phyloP scores from a whole-genome alignment of 1,139 yeast genomes.

The Taphrina wiesneri region DNA sequence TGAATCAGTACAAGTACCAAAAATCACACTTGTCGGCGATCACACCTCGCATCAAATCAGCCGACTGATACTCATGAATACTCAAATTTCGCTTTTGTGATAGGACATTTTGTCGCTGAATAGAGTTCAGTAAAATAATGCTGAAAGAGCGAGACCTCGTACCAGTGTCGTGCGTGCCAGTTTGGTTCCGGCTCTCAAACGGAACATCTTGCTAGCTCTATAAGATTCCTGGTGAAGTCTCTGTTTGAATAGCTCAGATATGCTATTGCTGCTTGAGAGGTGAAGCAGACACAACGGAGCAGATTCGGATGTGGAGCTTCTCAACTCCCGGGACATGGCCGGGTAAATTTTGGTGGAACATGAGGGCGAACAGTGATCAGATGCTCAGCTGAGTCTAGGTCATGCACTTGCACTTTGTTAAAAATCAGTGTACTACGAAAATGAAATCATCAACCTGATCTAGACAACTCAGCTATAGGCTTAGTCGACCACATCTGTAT shows the following conservation, averaged over 20 bases:
- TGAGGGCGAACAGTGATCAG: too few species aligned
- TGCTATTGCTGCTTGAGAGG: background rate
- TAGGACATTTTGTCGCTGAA: conserved; percentile 12
- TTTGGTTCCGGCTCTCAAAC: background rate
- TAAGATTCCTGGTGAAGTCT: background rate
- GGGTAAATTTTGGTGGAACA: background rate
- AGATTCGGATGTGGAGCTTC: conserved; percentile 7
- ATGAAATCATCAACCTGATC: too few species aligned
- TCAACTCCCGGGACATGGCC: background rate
- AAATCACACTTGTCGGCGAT: conserved; percentile 17
- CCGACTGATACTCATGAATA: conserved; percentile 94
- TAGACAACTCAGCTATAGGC: too few species aligned
- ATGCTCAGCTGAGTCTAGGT: too few species aligned
- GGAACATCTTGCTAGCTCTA: background rate
- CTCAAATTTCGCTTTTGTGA: conserved; percentile 63
- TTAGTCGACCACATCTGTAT: too few species aligned
- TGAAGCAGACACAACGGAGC: background rate
- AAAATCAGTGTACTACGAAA: too few species aligned
- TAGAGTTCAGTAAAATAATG: background rate
- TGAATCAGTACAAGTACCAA: background rate
- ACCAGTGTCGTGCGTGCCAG: background rate
- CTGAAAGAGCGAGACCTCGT: background rate
- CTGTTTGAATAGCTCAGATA: background rate
- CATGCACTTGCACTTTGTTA: too few species aligned
- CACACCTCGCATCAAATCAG: conserved; percentile 65